Conservation (phyloP, 805 yeast genomes). For the Cyberlindnera japonica region DNA sequence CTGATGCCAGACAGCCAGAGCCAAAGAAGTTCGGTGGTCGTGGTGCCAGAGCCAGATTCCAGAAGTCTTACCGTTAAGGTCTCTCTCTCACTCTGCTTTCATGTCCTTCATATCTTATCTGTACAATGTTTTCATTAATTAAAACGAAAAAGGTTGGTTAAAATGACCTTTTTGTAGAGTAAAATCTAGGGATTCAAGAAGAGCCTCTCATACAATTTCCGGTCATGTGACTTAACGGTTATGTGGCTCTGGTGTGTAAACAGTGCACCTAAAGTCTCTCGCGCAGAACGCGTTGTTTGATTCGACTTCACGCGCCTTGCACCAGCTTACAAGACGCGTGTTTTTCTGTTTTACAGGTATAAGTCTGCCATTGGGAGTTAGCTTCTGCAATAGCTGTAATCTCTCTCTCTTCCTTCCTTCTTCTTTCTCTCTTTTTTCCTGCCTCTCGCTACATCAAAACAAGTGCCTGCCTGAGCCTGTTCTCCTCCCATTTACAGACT, state of each 20-base stretch:
- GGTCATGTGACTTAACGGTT: conserved; percentile 1
- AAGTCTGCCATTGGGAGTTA: too few species aligned
- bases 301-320: neutral
- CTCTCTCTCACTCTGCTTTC: conserved; percentile 19
- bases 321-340: neutral
- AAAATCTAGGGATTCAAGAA: neutral
- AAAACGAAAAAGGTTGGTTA: conserved; percentile 15
- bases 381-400: neutral
- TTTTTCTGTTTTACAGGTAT: neutral
- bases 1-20: conserved; percentile 99
- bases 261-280: neutral
- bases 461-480: too few species aligned
- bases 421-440: neutral
- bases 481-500: too few species aligned
- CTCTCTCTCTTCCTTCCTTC: neutral
- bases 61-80: conserved; percentile 97
- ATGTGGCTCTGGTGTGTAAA: neutral
- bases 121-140: conserved; percentile 23
- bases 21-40: conserved; percentile 99
- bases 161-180: conserved; percentile 2
- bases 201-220: conserved; percentile 3
- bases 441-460: neutral
- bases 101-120: conserved; percentile 21
- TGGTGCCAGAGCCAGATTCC: conserved; percentile 99
- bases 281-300: conserved; percentile 1